These are phyloP conservation scores for Aureobasidium subglaciale DNA, from an alignment of 2,329 filamentous ascomycete genomes.

Conservation along the genomic window DNA sequence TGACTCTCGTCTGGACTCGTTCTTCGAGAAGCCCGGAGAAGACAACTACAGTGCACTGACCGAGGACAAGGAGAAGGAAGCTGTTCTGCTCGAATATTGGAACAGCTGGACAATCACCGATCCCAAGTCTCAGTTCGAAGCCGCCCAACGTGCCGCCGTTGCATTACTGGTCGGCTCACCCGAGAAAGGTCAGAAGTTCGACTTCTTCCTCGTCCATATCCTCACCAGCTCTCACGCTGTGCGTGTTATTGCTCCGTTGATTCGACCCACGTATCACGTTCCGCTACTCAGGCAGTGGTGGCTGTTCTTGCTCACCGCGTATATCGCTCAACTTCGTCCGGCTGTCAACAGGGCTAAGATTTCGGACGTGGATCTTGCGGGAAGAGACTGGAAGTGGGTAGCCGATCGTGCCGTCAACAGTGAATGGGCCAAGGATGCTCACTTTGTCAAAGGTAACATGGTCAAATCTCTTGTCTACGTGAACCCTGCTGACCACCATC, in stretches of 20 bases:
- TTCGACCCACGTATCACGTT: slow-evolving; percentile 67
- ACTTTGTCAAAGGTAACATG: slow-evolving; percentile 71
- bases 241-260: slow-evolving; percentile 70
- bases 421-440: slow-evolving; percentile 62
- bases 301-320: slow-evolving; percentile 71
- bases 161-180: slow-evolving; percentile 56
- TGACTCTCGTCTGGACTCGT: slow-evolving; percentile 62
- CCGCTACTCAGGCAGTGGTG: slow-evolving; percentile 80
- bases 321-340: slow-evolving; percentile 68
- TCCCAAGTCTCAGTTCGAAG: slow-evolving; percentile 65
- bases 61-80: slow-evolving; percentile 61
- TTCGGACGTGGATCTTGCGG: slow-evolving; percentile 51
- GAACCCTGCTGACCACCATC: neutral
- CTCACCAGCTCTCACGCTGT: slow-evolving; percentile 83
- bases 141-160: slow-evolving; percentile 54
- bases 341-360: slow-evolving; percentile 61
- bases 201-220: slow-evolving; percentile 76
- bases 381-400: slow-evolving; percentile 70
- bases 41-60: slow-evolving; percentile 64
- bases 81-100: slow-evolving; percentile 77
- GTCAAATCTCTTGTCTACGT: neutral
- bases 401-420: slow-evolving; percentile 63
- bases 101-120: slow-evolving; percentile 73
- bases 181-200: slow-evolving; percentile 52
- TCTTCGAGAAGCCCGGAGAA: slow-evolving; percentile 52